These are phyloP conservation scores for Phytopythium boreale DNA, from an alignment of 352 stramenopile genomes.

Conservation along the genomic window DNA sequence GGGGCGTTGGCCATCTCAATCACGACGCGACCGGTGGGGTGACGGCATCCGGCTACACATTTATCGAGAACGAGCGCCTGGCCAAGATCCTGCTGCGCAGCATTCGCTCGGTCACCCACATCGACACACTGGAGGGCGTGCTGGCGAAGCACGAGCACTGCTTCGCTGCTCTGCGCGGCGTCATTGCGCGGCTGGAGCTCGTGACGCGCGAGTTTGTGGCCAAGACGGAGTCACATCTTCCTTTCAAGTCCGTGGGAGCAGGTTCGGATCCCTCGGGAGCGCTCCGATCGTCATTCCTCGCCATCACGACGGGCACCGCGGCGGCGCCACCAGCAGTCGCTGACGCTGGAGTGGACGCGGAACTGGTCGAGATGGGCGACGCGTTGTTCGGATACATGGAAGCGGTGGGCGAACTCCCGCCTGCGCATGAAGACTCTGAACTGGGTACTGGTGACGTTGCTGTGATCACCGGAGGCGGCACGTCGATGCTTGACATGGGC, in stretches of 20 bases:
- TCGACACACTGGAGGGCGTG: slow-evolving; percentile 43
- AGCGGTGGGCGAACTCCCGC: slow-evolving; percentile 9
- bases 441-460: background rate
- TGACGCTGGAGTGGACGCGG: background rate
- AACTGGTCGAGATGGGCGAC: slow-evolving; percentile 8
- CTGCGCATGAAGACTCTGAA: background rate
- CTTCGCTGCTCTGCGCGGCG: slow-evolving; percentile 27
- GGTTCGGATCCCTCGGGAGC: background rate
- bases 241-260: background rate
- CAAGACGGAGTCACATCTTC: background rate
- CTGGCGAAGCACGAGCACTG: slow-evolving; percentile 49
- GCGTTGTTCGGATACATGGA: slow-evolving; percentile 28
- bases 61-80: slow-evolving; percentile 77
- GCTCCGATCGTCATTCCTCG: slow-evolving; percentile 9
- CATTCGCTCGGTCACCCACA: slow-evolving; percentile 49
- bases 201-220: slow-evolving; percentile 26
- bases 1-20: background rate
- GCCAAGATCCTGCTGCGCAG: slow-evolving; percentile 70
- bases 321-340: background rate
- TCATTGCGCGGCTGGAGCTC: slow-evolving; percentile 31
- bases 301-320: slow-evolving; percentile 6
- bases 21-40: background rate
- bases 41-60: slow-evolving; percentile 24
- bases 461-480: background rate
- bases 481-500: slow-evolving; percentile 24